Percentiles rank a stretch among this genome's conserved stretches.
Conservation (phyloP, 352 stramenopile species). For the Saprolegnia diclina region DNA sequence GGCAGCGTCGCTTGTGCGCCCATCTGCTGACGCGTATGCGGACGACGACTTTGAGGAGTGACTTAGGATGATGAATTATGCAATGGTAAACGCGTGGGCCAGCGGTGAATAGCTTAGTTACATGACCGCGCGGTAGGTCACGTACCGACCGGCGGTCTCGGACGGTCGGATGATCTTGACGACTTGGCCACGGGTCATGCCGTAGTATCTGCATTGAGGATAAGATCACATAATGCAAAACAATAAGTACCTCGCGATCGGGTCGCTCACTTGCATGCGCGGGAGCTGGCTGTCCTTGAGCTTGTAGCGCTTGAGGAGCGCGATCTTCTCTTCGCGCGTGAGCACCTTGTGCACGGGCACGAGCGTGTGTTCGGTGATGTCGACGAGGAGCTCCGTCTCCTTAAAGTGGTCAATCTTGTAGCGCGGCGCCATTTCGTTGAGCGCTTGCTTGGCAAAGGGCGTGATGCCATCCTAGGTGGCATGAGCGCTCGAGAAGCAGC, state of each 20-base stretch:
- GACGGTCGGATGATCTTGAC: constrained; percentile 99
- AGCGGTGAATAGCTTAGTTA: constrained; percentile 54
- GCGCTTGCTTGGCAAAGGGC: constrained; percentile 95
- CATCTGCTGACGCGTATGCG: not conserved
- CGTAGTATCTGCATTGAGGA: constrained; percentile 35
- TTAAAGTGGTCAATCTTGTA: constrained; percentile 97
- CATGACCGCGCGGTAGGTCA: constrained; percentile 99
- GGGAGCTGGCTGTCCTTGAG: constrained; percentile 99
- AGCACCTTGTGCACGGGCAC: constrained; percentile 98
- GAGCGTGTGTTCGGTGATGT: constrained; percentile 99
- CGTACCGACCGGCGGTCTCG: constrained; percentile 99
- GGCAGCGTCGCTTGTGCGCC: not conserved
- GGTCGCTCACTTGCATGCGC: constrained; percentile 98
- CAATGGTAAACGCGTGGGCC: too few relatives aligned
- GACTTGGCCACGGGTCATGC: constrained; percentile 95
- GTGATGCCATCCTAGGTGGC: constrained; percentile 84
- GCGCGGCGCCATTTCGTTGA: constrained; percentile 91
- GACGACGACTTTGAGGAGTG: constrained; percentile 20
- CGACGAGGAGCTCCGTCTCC: constrained; percentile 98
- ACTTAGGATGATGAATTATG: too few relatives aligned
- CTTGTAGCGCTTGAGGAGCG: constrained; percentile 98
- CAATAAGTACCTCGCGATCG: constrained; percentile 96
- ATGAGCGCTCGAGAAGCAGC: not conserved
- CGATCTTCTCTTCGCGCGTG: constrained; percentile 93
- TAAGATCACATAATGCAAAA: constrained; percentile 36